Evolutionary conservation across 1,284 basidiomycete genomes (phyloP), one percentile per base, ranked within the genome.

Genomic region (Ustilago sp.): DNA sequence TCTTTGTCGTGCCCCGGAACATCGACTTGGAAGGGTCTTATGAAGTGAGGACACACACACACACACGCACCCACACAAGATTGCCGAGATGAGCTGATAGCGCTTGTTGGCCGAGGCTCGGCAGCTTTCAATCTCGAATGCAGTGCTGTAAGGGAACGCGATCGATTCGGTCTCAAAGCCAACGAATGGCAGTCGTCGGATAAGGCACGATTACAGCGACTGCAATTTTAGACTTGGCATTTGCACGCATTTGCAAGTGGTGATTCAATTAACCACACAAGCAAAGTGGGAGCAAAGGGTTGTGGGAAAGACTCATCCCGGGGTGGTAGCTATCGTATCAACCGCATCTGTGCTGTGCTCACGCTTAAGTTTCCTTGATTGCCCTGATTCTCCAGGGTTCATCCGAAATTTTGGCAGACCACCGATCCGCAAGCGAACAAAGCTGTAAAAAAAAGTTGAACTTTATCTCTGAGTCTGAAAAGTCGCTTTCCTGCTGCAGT

Each of bases 341-440:
- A 28, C 23, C 23, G 23, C 1, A 15, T 41, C 11, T 15, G 8
- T 19, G 45, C 6, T 23, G 45, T 48, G 45, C 13, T 41, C 15
- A 13, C 13, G 8, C 17, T 17, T 41, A 23, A 23, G 28, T 13
- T 32, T 31, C 28, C 31, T 50, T 32, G 48, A 19, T 47, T 45
- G n/a, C n/a, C n/a, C n/a, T 32, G 55, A 43, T 52, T 52, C 15
- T 15, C 31, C 48, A 61, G 39, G 59, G 61, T 63, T 59, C 61
- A 60, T 31, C 67, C 67, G 67, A 69, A 32, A 64, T 57, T 69
- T 69, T 63, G 61, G 53, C 56, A 57, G 61, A 50, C 59, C 15
- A 38, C 45, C n/a, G 43, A 45, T 8, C 13, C 39, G 54, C 54
- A 53, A 58, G 55, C 39, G 54, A 61, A 19, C 35, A 41, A 52